A percentile compares a stretch with the other conserved stretches of the same genome.
These are phyloP conservation scores for Xerocomellus dryophilus DNA, from an alignment of 768 basidiomycete species.

Conservation along the genomic window DNA sequence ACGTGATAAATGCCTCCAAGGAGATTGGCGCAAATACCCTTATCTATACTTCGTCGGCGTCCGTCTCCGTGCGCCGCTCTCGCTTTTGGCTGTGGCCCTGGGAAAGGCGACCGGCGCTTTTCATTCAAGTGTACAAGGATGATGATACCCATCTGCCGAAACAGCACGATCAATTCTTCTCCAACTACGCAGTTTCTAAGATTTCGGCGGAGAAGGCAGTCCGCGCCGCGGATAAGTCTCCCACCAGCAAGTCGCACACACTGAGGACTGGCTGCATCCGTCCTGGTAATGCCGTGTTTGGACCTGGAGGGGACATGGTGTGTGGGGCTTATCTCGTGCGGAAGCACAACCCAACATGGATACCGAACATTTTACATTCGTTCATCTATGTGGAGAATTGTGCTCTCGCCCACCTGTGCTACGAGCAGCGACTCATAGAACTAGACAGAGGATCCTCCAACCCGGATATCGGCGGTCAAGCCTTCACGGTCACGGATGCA, in stretches of 20 bases:
- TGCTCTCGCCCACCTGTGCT: slow-evolving; percentile 65
- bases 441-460: slow-evolving; percentile 36
- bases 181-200: slow-evolving; percentile 75
- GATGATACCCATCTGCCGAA: slow-evolving; percentile 52
- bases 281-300: slow-evolving; percentile 77
- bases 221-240: slow-evolving; percentile 39
- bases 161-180: slow-evolving; percentile 63
- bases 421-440: slow-evolving; percentile 70
- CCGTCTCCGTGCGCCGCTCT: slow-evolving; percentile 53
- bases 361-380: slow-evolving; percentile 53
- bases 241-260: slow-evolving; percentile 27
- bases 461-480: slow-evolving; percentile 72
- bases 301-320: slow-evolving; percentile 70
- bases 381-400: slow-evolving; percentile 78
- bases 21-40: slow-evolving; percentile 53
- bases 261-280: slow-evolving; percentile 71
- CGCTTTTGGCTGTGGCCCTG: slow-evolving; percentile 75
- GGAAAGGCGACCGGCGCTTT: slow-evolving; percentile 55
- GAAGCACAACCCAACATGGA: slow-evolving; percentile 62
- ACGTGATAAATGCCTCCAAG: slow-evolving; percentile 59
- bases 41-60: slow-evolving; percentile 73
- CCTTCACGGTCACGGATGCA: slow-evolving; percentile 64
- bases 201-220: slow-evolving; percentile 51
- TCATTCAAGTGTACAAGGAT: slow-evolving; percentile 64
- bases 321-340: slow-evolving; percentile 63